A percentile compares a stretch with the other conserved stretches of the same genome.
These are phyloP conservation scores for Noccaea bulbosa DNA, from an alignment of 345 rosid genomes.

Conservation along the genomic window DNA sequence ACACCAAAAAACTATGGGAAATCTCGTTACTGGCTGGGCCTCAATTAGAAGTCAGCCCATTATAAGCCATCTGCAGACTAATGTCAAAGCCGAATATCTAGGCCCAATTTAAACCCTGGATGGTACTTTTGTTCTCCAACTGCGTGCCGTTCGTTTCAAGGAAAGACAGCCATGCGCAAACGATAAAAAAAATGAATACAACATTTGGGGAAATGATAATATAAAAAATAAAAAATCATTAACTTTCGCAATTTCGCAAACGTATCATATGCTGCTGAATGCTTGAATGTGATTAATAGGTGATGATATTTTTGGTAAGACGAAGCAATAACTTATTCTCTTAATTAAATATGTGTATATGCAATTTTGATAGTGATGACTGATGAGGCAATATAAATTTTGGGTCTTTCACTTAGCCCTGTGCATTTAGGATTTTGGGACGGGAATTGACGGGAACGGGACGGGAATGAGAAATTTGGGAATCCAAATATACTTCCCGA, in stretches of 20 bases:
- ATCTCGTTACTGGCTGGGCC: too few relatives aligned
- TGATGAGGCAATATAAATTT: slow-evolving; percentile 27
- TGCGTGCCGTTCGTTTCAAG: slow-evolving; percentile 9
- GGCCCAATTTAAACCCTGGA: background rate
- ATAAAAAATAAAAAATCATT: too few relatives aligned
- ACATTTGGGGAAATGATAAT: too few relatives aligned
- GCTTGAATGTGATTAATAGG: background rate
- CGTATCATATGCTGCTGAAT: background rate
- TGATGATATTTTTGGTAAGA: slow-evolving; percentile 13
- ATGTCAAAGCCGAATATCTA: background rate
- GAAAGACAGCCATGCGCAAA: background rate
- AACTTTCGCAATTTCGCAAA: too few relatives aligned
- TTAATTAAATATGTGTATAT: background rate
- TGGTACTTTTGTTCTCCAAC: slow-evolving; percentile 20
- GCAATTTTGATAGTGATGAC: slow-evolving; percentile 17
- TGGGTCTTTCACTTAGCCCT: slow-evolving; percentile 25
- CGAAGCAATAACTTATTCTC: background rate
- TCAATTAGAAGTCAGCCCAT: background rate
- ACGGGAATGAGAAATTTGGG: too few relatives aligned
- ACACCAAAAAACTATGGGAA: too few relatives aligned
- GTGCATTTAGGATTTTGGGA: too few relatives aligned
- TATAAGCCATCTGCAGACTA: background rate
- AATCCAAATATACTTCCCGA: too few relatives aligned
- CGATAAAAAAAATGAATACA: too few relatives aligned
- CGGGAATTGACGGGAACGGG: too few relatives aligned